Base-by-base conservation (phyloP, 305 asterid genomes). In the Andrographis paniculata region DNA sequence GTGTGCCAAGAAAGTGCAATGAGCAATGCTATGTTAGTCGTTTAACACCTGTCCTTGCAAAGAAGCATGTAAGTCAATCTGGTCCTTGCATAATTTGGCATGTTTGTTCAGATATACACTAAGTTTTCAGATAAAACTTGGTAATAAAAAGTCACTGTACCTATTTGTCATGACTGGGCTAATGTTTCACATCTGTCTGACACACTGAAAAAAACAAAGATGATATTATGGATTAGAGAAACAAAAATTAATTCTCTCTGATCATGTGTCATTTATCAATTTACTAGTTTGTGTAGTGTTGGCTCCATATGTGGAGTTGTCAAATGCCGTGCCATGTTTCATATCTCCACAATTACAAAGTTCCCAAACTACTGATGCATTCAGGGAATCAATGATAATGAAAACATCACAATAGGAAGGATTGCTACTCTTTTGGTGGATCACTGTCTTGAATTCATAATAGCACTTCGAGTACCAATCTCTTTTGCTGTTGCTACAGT, bases 1-100 rank as follows among this genome's bases (percentile, higher is more conserved):
- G 95, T 21, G 93, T 91, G 54, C 99, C 99, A 48, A 77, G 96
- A 61, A 91, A 91, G 72, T 87, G 95, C 89, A 84, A 63, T n/a
- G 93, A 77, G 21, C 76, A 57, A 56, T 91, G 94, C 72, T 91
- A 91, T 56, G 51, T 63, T 17, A 75, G 44, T 61, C 95, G 95
- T 55, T 70, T 91, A 60, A 45, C 73, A 62, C 99, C 99, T 52
- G 76, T 83, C 40, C 94, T 91, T n/a, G 3, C 53, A 17, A 87
- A 77, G 55, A 73, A 73, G 62, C 78, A 54, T 33, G 85, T 77
- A 62, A 67, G 80, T 37, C 8, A 37, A 14, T 37, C 12, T 5
- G 4, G 14, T 14, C 16, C 42, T 13, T 37, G 30, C 30, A 24
- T 24, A 24, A 24, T 24, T 8, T 24, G 30, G 8, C 4, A 3